phyloP scores from a whole-genome alignment of 805 yeast species.

The Yamadazyma tumulicola region DNA sequence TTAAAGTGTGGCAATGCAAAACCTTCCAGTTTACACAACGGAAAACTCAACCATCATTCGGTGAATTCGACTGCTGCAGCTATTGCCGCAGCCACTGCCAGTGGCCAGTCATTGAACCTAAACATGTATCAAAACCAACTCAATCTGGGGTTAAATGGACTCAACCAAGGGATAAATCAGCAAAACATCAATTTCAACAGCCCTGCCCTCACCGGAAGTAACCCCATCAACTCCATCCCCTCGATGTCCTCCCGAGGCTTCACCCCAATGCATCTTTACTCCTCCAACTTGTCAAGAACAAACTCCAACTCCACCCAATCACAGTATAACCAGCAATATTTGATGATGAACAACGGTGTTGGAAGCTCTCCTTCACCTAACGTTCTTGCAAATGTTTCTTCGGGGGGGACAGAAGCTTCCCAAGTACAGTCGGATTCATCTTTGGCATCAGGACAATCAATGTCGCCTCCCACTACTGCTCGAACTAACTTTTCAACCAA shows the following conservation, averaged over 20 bases:
- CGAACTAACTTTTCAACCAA: constrained; percentile 6
- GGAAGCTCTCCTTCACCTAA: background rate
- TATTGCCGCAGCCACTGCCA: constrained; percentile 46
- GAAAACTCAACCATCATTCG: constrained; percentile 18
- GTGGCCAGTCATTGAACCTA: constrained; percentile 43
- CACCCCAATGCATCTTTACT: constrained; percentile 4
- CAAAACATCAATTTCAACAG: background rate
- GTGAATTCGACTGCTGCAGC: constrained; percentile 44
- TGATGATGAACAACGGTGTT: constrained; percentile 3
- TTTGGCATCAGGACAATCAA: constrained; percentile 5
- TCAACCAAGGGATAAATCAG: background rate
- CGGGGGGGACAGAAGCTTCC: background rate
- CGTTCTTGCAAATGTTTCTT: background rate
- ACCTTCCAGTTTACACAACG: constrained; percentile 22
- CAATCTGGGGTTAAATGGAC: too few relatives aligned
- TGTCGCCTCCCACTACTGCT: constrained; percentile 7
- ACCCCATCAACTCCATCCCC: background rate
- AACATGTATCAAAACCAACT: constrained; percentile 21
- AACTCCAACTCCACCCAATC: constrained; percentile 14
- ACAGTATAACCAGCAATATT: constrained; percentile 12
- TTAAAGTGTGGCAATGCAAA: constrained; percentile 82
- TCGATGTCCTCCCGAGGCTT: background rate
- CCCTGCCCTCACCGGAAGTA: background rate
- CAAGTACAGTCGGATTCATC: constrained; percentile 8
- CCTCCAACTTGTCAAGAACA: constrained; percentile 3